Conservation (phyloP, 495 filamentous ascomycete genomes). For the Podospora appendiculata region DNA sequence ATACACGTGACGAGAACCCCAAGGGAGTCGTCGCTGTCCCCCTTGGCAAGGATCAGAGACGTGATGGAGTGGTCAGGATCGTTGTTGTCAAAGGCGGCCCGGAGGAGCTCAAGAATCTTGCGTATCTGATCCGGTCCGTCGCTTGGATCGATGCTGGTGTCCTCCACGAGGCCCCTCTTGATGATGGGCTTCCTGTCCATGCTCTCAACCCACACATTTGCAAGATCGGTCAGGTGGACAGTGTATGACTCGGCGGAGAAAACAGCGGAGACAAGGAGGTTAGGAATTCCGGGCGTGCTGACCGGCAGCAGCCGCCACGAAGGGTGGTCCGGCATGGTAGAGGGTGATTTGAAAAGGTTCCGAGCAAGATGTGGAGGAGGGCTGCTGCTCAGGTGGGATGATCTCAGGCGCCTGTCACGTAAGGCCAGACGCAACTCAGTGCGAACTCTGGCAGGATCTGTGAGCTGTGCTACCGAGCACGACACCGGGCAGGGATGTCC, state of each 20-base stretch:
- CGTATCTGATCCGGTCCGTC: conserved; percentile 64
- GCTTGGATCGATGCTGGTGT: conserved; percentile 78
- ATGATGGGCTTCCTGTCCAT: conserved; percentile 57
- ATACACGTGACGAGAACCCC: conserved; percentile 49
- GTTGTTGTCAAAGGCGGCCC: conserved; percentile 45
- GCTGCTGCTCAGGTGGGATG: neutral
- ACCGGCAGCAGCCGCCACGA: conserved; percentile 28
- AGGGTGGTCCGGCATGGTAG: conserved; percentile 17
- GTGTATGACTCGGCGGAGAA: conserved; percentile 51
- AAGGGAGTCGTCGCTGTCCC: conserved; percentile 34
- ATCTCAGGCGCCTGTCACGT: neutral
- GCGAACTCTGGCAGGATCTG: no score
- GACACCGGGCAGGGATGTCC: neutral
- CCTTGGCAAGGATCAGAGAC: conserved; percentile 24
- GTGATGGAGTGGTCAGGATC: conserved; percentile 30
- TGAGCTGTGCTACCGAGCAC: neutral
- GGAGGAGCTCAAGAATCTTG: conserved; percentile 66
- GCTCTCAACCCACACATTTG: conserved; percentile 73
- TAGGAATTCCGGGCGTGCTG: conserved; percentile 26
- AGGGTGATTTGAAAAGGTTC: neutral
- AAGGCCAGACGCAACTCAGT: neutral
- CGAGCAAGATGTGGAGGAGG: neutral
- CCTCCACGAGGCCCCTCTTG: conserved; percentile 52
- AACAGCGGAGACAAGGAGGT: conserved; percentile 33
- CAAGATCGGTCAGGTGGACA: conserved; percentile 75